These are phyloP conservation scores for Lenzites betulinus DNA, from an alignment of 768 basidiomycete genomes.

Conservation along the genomic window DNA sequence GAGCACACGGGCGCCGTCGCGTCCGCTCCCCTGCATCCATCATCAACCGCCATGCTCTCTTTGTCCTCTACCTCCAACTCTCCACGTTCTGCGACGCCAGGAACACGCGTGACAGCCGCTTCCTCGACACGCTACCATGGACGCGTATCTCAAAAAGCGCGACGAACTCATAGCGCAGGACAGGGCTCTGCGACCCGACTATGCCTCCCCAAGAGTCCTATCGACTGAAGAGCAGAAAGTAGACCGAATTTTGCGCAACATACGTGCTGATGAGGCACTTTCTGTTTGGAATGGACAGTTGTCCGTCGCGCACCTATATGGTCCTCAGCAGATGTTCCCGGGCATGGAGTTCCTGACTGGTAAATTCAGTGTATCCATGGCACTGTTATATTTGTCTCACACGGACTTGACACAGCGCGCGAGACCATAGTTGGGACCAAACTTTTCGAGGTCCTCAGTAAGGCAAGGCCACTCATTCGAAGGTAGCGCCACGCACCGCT, in stretches of 20 bases:
- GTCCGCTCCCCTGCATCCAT: too few relatives aligned
- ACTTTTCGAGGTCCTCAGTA: slow-evolving; percentile 61
- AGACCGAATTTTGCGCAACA: slow-evolving; percentile 54
- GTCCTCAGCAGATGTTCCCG: slow-evolving; percentile 64
- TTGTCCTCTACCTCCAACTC: too few relatives aligned
- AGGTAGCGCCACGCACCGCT: not conserved
- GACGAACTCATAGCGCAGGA: slow-evolving; percentile 31
- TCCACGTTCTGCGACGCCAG: too few relatives aligned
- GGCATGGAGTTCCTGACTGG: slow-evolving; percentile 82
- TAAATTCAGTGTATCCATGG: slow-evolving; percentile 25
- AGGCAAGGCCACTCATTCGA: slow-evolving; percentile 38
- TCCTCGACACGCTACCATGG: slow-evolving; percentile 14
- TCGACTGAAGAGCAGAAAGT: slow-evolving; percentile 47
- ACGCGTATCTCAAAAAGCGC: slow-evolving; percentile 27
- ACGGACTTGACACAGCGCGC: slow-evolving; percentile 13
- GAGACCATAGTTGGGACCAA: slow-evolving; percentile 55
- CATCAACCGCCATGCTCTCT: too few relatives aligned
- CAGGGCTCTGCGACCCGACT: slow-evolving; percentile 30
- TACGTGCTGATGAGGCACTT: slow-evolving; percentile 55
- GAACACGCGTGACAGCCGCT: too few relatives aligned
- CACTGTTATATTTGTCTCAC: not conserved
- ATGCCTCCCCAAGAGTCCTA: slow-evolving; percentile 3
- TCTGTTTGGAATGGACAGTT: slow-evolving; percentile 62
- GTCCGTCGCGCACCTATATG: slow-evolving; percentile 24
- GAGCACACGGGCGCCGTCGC: too few relatives aligned